Evolutionary conservation across 2,329 filamentous ascomycete species (phyloP), one percentile per base, ranked within the genome.

Genomic region (Fusarium sp.): DNA sequence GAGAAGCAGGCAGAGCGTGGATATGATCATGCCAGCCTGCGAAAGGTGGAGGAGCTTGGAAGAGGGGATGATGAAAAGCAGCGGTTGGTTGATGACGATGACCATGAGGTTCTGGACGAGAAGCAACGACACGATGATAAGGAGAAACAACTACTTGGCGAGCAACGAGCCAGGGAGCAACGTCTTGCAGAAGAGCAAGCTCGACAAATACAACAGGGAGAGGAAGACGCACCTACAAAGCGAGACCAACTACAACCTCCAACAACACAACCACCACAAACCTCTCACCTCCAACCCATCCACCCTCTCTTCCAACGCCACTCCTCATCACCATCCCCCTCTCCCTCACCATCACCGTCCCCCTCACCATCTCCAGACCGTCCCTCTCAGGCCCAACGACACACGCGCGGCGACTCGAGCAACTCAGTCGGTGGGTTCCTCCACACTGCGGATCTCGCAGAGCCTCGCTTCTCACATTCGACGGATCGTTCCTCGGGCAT

Each of bases 401-500:
- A 70, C 24, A 53, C 32, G 35, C 38, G 58, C 40, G 15, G 44
- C 7, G 46, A 70, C 47, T 67, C 64, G 12, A 56, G 34, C 42
- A 60, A 59, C 41, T 58, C 65, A 6, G 35, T 49, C 28, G 48
- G 49, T 10, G 57, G 65, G 10, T 69, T 64, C 44, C 40, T 69
- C 9, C 61, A 62, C 42, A 64, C 67, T 13, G 53, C 63, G 6
- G 69, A 71, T 13, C 44, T 71, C n/a, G 35, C 51, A 3, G 69
- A 71, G 4, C 63, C 49, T 31, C 55, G 43, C 46, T 65, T 71
- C 51, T 72, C 71, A 12, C 64, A 75, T 53, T 71, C 68, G 7
- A 73, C 75, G 1, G 71, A 74, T 12, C 69, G 72, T 11, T 70
- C 70, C 15, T 75, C 74, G 9, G 73, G 76, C 32, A 73, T 73